Evolutionary conservation across 1,284 basidiomycete genomes (phyloP).

Genomic region (Gomphus bonarii): DNA sequence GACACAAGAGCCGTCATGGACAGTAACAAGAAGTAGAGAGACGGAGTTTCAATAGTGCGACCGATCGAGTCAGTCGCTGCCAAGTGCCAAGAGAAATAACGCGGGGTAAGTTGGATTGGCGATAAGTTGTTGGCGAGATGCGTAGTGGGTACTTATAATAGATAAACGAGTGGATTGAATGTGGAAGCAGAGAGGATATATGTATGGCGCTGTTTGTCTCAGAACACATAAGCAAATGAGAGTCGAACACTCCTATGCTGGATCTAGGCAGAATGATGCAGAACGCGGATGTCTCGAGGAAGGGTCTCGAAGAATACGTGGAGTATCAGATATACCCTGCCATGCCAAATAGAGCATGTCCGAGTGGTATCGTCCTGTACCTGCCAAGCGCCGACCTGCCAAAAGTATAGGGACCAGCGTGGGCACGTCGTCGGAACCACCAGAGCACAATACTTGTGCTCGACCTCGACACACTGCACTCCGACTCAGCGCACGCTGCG

Average conservation of each 20-base stretch:
- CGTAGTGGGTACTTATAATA: not conserved
- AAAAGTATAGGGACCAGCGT: too few species aligned
- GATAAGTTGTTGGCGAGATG: not conserved
- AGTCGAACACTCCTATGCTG: not conserved
- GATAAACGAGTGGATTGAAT: not conserved
- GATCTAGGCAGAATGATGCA: not conserved
- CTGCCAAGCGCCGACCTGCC: not conserved
- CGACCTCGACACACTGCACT: too few species aligned
- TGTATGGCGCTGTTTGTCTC: not conserved
- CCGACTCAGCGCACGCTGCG: too few species aligned
- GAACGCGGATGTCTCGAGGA: not conserved
- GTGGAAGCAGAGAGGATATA: not conserved
- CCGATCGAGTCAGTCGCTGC: not conserved
- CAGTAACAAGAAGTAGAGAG: not conserved
- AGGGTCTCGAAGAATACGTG: too few species aligned
- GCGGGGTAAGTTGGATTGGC: too few species aligned
- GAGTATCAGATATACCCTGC: too few species aligned
- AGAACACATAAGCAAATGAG: not conserved
- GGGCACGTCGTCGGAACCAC: too few species aligned
- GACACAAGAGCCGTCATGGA: slow-evolving; percentile 1
- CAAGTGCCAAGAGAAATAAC: not conserved
- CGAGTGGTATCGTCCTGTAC: not conserved
- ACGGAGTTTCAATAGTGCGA: not conserved
- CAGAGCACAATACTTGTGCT: too few species aligned
- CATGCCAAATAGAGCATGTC: not conserved